Conservation (phyloP, 768 basidiomycete species). For the Leccinum imitatum region DNA sequence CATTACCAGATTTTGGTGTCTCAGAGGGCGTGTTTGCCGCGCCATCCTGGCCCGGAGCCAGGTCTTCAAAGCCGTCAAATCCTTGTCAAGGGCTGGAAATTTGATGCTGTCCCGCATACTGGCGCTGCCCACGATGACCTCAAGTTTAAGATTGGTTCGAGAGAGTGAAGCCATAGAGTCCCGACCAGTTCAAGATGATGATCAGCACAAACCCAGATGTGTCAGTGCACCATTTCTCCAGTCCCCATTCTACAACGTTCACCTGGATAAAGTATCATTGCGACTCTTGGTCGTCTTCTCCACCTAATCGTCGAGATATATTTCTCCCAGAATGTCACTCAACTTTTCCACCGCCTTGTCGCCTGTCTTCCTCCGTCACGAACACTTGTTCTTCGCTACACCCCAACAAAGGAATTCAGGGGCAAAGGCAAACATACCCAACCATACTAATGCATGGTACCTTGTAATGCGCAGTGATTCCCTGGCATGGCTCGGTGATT, state of each 20-base stretch:
- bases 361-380: too few species aligned
- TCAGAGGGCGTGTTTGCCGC: conserved; percentile 31
- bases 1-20: not conserved
- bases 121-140: conserved; percentile 61
- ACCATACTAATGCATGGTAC: too few species aligned
- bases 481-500: too few species aligned
- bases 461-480: too few species aligned
- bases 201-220: too few species aligned
- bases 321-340: too few species aligned
- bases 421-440: too few species aligned
- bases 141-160: conserved; percentile 46
- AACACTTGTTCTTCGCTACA: too few species aligned
- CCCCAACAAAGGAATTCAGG: too few species aligned
- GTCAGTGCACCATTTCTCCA: conserved; percentile 35
- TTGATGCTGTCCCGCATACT: conserved; percentile 61
- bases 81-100: conserved; percentile 81
- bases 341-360: too few species aligned
- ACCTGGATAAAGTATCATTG: conserved; percentile 71
- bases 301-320: conserved; percentile 97
- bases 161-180: conserved; percentile 81
- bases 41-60: conserved; percentile 83
- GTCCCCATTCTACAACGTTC: conserved; percentile 10
- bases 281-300: conserved; percentile 96
- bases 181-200: conserved; percentile 36
- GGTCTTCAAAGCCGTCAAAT: conserved; percentile 90